Percentiles rank a stretch among this genome's conserved stretches.
phyloP scores from a whole-genome alignment of 257 asterid genomes.

The Salvia miltiorrhiza region DNA sequence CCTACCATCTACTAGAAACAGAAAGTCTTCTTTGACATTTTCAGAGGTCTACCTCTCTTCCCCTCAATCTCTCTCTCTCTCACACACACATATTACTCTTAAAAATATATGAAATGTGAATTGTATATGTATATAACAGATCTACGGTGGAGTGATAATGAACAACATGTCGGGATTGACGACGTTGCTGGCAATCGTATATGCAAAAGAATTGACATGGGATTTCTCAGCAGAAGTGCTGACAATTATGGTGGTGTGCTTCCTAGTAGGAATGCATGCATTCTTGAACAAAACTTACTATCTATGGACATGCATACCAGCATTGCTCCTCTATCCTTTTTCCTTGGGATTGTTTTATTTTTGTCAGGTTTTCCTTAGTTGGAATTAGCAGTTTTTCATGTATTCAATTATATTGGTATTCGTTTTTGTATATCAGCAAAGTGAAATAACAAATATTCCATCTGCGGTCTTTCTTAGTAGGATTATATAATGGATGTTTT shows the following conservation, averaged over 20 bases:
- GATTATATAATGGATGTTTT: too few relatives aligned
- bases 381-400: constrained; percentile 33
- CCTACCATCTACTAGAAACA: constrained; percentile 53
- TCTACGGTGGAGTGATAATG: constrained; percentile 39
- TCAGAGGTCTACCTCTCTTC: constrained; percentile 53
- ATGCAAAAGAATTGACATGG: constrained; percentile 54
- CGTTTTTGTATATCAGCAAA: background rate
- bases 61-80: too few relatives aligned
- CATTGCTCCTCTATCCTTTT: constrained; percentile 50
- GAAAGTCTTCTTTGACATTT: constrained; percentile 60
- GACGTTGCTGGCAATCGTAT: constrained; percentile 44
- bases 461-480: too few relatives aligned
- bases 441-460: too few relatives aligned
- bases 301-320: constrained; percentile 49
- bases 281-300: constrained; percentile 37
- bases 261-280: constrained; percentile 42
- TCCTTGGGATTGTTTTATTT: constrained; percentile 41
- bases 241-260: constrained; percentile 40
- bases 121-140: background rate
- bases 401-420: too few relatives aligned
- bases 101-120: background rate
- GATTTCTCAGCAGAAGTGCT: constrained; percentile 65
- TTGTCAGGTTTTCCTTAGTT: constrained; percentile 30
- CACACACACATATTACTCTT: background rate
- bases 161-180: constrained; percentile 58